phyloP scores from a whole-genome alignment of 495 filamentous ascomycete genomes.

The Penicillium psychrofluorescens region DNA sequence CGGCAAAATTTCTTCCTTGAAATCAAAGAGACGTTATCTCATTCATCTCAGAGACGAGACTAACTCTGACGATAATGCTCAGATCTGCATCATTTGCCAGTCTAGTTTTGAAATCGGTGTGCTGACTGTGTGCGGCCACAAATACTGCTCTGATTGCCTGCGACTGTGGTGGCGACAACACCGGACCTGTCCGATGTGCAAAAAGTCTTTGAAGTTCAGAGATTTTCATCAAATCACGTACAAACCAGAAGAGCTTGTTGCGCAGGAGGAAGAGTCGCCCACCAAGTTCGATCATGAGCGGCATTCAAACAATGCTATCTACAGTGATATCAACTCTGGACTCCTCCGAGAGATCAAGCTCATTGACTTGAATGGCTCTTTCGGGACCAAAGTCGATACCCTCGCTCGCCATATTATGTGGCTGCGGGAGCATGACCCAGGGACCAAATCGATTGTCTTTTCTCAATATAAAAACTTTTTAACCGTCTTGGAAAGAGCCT shows the following conservation, averaged over 20 bases:
- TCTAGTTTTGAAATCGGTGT: conserved; percentile 65
- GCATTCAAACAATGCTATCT: conserved; percentile 51
- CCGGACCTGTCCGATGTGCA: conserved; percentile 71
- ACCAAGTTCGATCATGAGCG: conserved; percentile 19
- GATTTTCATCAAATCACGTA: conserved; percentile 80
- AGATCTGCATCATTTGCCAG: conserved; percentile 77
- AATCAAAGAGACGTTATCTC: conserved; percentile 68
- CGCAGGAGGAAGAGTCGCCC: conserved; percentile 55
- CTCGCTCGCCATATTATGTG: conserved; percentile 75
- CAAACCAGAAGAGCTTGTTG: conserved; percentile 63
- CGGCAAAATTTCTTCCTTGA: conserved; percentile 49
- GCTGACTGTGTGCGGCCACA: conserved; percentile 84
- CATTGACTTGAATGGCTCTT: conserved; percentile 68
- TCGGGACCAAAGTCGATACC: conserved; percentile 84
- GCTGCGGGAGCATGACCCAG: conserved; percentile 76
- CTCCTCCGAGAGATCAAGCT: conserved; percentile 74
- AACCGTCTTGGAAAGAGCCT: conserved; percentile 59
- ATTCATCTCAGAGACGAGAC: conserved; percentile 53
- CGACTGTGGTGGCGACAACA: conserved; percentile 62
- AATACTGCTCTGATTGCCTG: conserved; percentile 84
- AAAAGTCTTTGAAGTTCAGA: conserved; percentile 46
- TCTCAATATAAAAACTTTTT: conserved; percentile 82
- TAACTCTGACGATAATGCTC: conserved; percentile 43
- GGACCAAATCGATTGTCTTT: conserved; percentile 84
- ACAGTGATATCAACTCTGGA: conserved; percentile 62